Evolutionary conservation across 352 stramenopile genomes (phyloP), one percentile per base, ranked within the genome.

Genomic region (Aphanomyces euteiches): DNA sequence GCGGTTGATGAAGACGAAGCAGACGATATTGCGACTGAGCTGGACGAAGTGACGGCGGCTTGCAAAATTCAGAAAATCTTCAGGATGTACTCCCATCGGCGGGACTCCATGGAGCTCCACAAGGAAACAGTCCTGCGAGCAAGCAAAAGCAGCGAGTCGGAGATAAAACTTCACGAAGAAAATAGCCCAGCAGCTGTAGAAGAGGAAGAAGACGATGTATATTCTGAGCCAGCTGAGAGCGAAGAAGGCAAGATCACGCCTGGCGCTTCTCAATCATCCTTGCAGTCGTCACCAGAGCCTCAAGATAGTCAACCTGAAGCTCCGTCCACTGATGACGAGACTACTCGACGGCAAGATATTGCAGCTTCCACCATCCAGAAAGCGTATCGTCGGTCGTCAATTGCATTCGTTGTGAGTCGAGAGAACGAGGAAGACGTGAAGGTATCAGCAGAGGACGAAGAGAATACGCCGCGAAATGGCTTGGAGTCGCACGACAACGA

Each of bases 31-130:
- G 36, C 48, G 6, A 38, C 17, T 7, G 47, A 67, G 19, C 7
- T 57, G 47, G 21, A 47, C 28, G 28, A 15, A 39, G 41, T 45
- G 7, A 37, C 34, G 7, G 59, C 59, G 5, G 59, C 59, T 12
- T 28, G 21, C 12, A 60, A 56, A 36, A 67, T 67, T n/a, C 59
- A 67, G 54, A 67, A 56, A n/a, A 7, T 57, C 41, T 67, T 47
- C 47, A 53, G 40, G n/a, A 37, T 56, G 28, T 67, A 57, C 47
- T 67, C 59, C 21, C 47, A 28, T 58, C 59, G 59, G 15, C 41
- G 59, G n/a, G 59, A 67, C 41, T 67, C 59, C 37, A 67, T 67
- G 41, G 47, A 61, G 54, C n/a, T 61, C 7, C 54, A 61, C 34
- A 28, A 4, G 2, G 54, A 61, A 61, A 28, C 28, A 28, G 28